These are phyloP conservation scores for Grammothele lineata DNA, from an alignment of 768 basidiomycete species.

Conservation along the genomic window DNA sequence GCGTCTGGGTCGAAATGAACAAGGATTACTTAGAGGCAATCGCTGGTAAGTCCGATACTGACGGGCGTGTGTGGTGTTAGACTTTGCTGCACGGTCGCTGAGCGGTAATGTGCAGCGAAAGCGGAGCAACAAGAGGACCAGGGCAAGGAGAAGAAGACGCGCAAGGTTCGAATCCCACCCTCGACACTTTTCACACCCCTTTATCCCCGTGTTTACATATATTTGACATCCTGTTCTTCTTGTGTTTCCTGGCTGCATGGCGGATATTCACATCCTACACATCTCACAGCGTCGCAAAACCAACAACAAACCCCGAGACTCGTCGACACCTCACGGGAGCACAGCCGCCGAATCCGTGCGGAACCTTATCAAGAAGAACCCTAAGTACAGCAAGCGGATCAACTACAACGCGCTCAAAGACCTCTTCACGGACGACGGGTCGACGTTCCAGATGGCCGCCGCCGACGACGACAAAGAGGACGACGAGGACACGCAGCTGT, in stretches of 20 bases:
- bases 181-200: conserved; percentile 16
- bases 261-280: not conserved
- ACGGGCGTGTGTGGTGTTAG: not conserved
- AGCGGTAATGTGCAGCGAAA: conserved; percentile 57
- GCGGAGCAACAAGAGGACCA: conserved; percentile 44
- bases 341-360: conserved; percentile 76
- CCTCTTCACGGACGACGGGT: conserved; percentile 45
- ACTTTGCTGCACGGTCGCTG: conserved; percentile 32
- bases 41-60: conserved; percentile 55
- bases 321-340: conserved; percentile 61
- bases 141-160: conserved; percentile 46
- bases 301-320: conserved; percentile 63
- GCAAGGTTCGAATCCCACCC: conserved; percentile 71
- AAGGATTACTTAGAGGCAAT: conserved; percentile 85
- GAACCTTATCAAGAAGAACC: conserved; percentile 78
- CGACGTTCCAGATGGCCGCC: conserved; percentile 13
- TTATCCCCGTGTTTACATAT: conserved; percentile 9
- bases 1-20: conserved; percentile 93
- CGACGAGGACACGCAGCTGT: conserved; percentile 43
- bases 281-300: conserved; percentile 67
- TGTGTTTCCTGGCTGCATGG: not conserved
- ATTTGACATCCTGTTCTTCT: not conserved
- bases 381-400: conserved; percentile 87
- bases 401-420: conserved; percentile 88
- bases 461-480: conserved; percentile 42